Conservation (phyloP, 2,329 filamentous ascomycete species). For the Aspergillus aculeatinus region DNA sequence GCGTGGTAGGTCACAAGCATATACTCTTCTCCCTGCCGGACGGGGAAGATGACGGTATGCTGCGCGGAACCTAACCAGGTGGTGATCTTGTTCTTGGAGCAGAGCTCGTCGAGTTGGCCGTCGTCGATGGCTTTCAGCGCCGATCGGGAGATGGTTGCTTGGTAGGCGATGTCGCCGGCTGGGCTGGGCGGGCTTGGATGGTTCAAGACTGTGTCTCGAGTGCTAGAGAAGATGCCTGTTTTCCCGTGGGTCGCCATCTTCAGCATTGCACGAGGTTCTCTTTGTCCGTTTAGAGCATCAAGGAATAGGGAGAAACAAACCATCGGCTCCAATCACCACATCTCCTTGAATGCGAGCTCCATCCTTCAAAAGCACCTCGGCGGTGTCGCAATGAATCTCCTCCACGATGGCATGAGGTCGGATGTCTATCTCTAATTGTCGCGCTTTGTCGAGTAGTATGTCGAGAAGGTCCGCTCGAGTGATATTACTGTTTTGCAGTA, state of each 20-base stretch:
- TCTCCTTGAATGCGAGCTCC: not conserved
- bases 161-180: not conserved
- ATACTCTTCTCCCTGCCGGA: not conserved
- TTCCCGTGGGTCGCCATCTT: not conserved
- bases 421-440: not conserved
- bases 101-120: not conserved
- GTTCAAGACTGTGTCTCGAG: not conserved
- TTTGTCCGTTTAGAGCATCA: not conserved
- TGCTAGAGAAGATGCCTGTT: not conserved
- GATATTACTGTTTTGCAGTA: not conserved
- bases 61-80: constrained; percentile 2
- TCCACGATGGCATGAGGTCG: not conserved
- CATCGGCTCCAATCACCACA: not conserved
- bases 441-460: not conserved
- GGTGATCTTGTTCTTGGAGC: not conserved
- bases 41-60: constrained; percentile 1
- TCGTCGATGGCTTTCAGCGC: constrained; percentile 1
- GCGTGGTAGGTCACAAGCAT: not conserved
- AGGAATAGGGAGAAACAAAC: not conserved
- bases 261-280: not conserved
- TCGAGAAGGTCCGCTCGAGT: not conserved
- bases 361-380: not conserved
- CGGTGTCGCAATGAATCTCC: not conserved
- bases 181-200: not conserved
- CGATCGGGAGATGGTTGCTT: not conserved